Evolutionary conservation across 2,329 filamentous ascomycete genomes (phyloP), one percentile per base, ranked within the genome.

Genomic region (Penicillium sp.): DNA sequence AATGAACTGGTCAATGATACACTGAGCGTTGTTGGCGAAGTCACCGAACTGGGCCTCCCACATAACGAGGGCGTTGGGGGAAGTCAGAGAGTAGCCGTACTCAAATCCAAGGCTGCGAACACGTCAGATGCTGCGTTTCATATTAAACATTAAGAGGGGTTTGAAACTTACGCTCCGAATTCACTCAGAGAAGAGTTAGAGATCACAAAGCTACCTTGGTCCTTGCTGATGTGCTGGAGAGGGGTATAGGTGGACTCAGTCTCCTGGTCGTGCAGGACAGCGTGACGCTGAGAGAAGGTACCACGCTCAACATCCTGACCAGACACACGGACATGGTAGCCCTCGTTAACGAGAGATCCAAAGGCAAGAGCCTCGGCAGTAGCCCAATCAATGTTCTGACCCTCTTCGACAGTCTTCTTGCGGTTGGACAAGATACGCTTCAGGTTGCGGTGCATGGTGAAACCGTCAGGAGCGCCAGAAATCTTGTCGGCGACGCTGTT

Each of bases 41-140:
- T 99, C 95, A 85, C 95, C 95, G 74, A 99, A 99, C 81, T 99
- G 95, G 44, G 95, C 95, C 83, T 99, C 95, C 95, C 95, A 99
- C 89, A 99, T 96, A 71, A 99, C 94, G 29, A 99, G 88, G 44
- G 95, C 94, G 76, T 97, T 96, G 61, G 95, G 95, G 31, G 95
- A 98, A 30, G 93, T 96, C 64, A 99, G 83, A 3, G 95, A 99
- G 84, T 99, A 99, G 64, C 95, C 95, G 74, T 99, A 99, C 81
- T 99, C 95, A 77, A 99, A 99, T 58, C 95, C 95, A 65, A 99
- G 91, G 64, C 88, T 91, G 72, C 84, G 84, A 60, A 86, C 3
- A 89, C 84, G 72, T 85, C 88, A 72, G 89, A 31, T 55, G 58
- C 17, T 54, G 58, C 15, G 23, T 19, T 17, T n/a, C 30, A 47